A percentile compares a stretch with the other conserved stretches of the same genome.
These are phyloP conservation scores for Candolleomyces aberdarensis DNA, from an alignment of 768 basidiomycete genomes.

Conservation along the genomic window DNA sequence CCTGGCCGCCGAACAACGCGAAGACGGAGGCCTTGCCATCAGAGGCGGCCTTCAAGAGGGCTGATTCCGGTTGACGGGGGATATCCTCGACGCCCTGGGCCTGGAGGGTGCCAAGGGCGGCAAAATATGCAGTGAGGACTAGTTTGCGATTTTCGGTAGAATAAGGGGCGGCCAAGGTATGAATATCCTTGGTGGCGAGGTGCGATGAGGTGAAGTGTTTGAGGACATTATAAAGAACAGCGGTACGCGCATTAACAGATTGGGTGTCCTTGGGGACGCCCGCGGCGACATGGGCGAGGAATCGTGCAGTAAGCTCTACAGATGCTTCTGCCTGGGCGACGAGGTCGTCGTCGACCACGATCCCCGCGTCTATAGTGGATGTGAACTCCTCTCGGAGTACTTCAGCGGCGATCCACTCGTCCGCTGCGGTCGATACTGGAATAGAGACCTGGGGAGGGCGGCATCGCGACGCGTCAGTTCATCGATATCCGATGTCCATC, in stretches of 20 bases:
- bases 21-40: slow-evolving; percentile 73
- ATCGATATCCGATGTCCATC: background rate
- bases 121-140: slow-evolving; percentile 78
- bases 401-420: slow-evolving; percentile 93
- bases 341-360: slow-evolving; percentile 49
- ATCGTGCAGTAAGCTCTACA: slow-evolving; percentile 78
- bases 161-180: slow-evolving; percentile 73
- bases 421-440: slow-evolving; percentile 74
- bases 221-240: slow-evolving; percentile 72
- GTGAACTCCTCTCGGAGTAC: slow-evolving; percentile 87
- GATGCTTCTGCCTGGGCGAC: slow-evolving; percentile 61
- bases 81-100: slow-evolving; percentile 50
- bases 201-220: slow-evolving; percentile 75
- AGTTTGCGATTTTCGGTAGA: slow-evolving; percentile 73
- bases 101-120: slow-evolving; percentile 69
- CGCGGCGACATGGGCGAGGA: slow-evolving; percentile 73
- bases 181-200: slow-evolving; percentile 73
- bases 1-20: slow-evolving; percentile 96
- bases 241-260: slow-evolving; percentile 49
- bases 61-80: slow-evolving; percentile 59
- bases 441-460: slow-evolving; percentile 62
- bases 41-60: slow-evolving; percentile 62
- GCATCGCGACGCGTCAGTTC: slow-evolving; percentile 1
- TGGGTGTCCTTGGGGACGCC: slow-evolving; percentile 56
- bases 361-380: slow-evolving; percentile 51